A percentile compares a stretch with the other conserved stretches of the same genome.
phyloP scores from a whole-genome alignment of 2,329 filamentous ascomycete genomes.

The Chaetomiaceae sp. region DNA sequence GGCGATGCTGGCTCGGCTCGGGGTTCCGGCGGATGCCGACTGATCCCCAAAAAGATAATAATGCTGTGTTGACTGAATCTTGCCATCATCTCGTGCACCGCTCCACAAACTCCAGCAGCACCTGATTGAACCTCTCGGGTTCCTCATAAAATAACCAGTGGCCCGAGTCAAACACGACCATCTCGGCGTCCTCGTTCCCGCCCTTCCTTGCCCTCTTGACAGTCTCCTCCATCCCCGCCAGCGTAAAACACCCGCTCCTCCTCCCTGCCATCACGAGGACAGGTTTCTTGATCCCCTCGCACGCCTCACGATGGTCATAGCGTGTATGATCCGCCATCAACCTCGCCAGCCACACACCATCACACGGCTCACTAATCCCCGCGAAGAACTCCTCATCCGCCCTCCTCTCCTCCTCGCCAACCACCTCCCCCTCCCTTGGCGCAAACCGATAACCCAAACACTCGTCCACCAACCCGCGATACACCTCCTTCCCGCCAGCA shows the following conservation, averaged over 20 bases:
- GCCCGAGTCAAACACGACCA: constrained; percentile 33
- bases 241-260: constrained; percentile 36
- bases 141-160: constrained; percentile 41
- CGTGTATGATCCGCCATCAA: constrained; percentile 37
- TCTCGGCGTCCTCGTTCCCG: constrained; percentile 24
- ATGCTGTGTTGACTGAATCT: too few relatives aligned
- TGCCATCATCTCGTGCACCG: constrained; percentile 5
- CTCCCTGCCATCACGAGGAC: constrained; percentile 35
- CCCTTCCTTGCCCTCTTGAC: constrained; percentile 28
- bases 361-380: constrained; percentile 32
- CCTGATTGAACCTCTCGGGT: constrained; percentile 34
- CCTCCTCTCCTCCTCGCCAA: constrained; percentile 24
- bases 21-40: constrained; percentile 25
- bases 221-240: constrained; percentile 36
- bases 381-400: constrained; percentile 35
- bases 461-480: constrained; percentile 30
- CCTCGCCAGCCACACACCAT: constrained; percentile 35
- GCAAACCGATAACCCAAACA: constrained; percentile 35
- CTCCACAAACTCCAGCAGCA: constrained; percentile 31
- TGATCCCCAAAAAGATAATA: too few relatives aligned
- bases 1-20: constrained; percentile 35
- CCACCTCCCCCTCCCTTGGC: constrained; percentile 24
- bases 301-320: constrained; percentile 39
- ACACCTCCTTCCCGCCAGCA: constrained; percentile 23
- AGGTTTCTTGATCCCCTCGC: constrained; percentile 32